phyloP scores from a whole-genome alignment of 805 yeast species.

The Ogataea henricii region DNA sequence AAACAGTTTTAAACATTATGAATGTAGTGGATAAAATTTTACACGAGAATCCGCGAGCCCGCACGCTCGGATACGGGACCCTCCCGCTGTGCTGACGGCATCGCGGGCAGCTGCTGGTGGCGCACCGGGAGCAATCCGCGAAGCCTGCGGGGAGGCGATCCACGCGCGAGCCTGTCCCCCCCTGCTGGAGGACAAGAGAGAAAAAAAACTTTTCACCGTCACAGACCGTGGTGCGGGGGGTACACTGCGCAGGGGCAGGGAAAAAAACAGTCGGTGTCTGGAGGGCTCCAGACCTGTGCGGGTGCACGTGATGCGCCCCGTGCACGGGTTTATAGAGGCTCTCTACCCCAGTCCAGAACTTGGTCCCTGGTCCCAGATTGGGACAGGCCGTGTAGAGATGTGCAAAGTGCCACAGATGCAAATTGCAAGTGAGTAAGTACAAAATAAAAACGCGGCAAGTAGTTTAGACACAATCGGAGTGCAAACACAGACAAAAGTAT shows the following conservation, averaged over 20 bases:
- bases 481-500: too few relatives aligned
- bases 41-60: background rate
- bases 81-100: background rate
- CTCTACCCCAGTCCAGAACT: too few relatives aligned
- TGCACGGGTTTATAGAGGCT: background rate
- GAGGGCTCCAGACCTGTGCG: background rate
- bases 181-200: background rate
- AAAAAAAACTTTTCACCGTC: slow-evolving; percentile 11
- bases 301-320: background rate
- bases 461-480: too few relatives aligned
- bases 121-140: background rate
- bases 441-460: background rate
- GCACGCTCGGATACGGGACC: background rate
- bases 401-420: background rate
- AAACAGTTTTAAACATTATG: slow-evolving; percentile 2
- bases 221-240: slow-evolving; percentile 4
- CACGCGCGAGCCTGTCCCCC: background rate
- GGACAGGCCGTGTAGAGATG: background rate
- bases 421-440: background rate
- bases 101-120: background rate
- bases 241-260: background rate
- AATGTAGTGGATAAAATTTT: slow-evolving; percentile 14
- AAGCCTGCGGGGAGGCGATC: background rate
- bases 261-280: background rate
- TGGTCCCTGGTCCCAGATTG: too few relatives aligned